Conservation (phyloP, 176 grass and related monocot genomes). For the Musa schizocarpa region DNA sequence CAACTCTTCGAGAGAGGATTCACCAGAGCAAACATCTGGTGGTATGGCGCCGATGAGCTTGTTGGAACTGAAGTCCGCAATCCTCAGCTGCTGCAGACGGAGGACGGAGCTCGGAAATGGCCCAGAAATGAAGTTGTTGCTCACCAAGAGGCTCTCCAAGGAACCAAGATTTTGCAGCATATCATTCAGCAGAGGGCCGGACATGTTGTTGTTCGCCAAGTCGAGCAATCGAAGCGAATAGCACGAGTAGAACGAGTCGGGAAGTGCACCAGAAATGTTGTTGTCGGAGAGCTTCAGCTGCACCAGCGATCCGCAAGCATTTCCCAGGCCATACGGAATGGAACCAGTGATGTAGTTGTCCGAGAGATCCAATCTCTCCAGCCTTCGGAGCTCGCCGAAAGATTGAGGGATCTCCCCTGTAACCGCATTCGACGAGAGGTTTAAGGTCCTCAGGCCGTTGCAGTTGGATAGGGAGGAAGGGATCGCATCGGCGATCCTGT, state of each 20-base stretch:
- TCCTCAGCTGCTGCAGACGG: conserved; percentile 31
- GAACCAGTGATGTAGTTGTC: conserved; percentile 47
- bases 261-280: conserved; percentile 59
- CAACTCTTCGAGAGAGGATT: conserved; percentile 62
- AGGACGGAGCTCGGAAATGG: conserved; percentile 47
- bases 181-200: conserved; percentile 36
- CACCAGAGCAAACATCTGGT: conserved; percentile 32
- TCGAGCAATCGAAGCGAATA: conserved; percentile 52
- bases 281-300: conserved; percentile 52
- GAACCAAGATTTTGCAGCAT: conserved; percentile 64
- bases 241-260: conserved; percentile 55
- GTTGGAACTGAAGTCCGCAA: conserved; percentile 87
- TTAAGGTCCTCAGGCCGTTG: conserved; percentile 40
- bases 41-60: conserved; percentile 52
- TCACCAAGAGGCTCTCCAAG: conserved; percentile 50
- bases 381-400: conserved; percentile 28
- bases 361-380: conserved; percentile 66
- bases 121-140: conserved; percentile 85
- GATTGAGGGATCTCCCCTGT: conserved; percentile 36
- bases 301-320: conserved; percentile 42
- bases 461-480: conserved; percentile 52
- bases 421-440: conserved; percentile 68
- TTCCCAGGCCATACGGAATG: conserved; percentile 40
- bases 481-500: conserved; percentile 42
- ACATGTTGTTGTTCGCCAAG: conserved; percentile 60